Evolutionary conservation across 176 grass and related monocot genomes (phyloP).

Genomic region (Eragrostis curvula): DNA sequence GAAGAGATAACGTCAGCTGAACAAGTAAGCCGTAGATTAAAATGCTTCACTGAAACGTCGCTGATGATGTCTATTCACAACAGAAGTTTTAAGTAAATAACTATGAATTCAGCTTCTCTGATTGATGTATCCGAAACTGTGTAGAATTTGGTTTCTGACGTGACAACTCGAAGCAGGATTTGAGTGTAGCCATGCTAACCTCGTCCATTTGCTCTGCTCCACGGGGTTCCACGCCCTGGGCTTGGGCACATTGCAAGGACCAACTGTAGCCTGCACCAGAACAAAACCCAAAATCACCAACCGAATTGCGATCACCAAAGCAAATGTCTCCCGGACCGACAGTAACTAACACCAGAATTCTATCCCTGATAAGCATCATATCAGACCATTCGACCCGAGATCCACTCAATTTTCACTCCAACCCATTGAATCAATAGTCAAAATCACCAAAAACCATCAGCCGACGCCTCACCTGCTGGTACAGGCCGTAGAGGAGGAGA

Average conservation of each 20-base stretch:
- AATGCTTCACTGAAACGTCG: too few species aligned
- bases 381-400: slow-evolving; percentile 25
- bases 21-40: neutral
- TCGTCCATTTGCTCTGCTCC: slow-evolving; percentile 95
- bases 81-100: too few species aligned
- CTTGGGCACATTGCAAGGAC: slow-evolving; percentile 84
- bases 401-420: slow-evolving; percentile 40
- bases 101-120: neutral
- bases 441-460: neutral
- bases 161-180: neutral
- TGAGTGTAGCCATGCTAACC: slow-evolving; percentile 49
- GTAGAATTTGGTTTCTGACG: neutral
- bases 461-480: slow-evolving; percentile 69
- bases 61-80: neutral
- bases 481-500: slow-evolving; percentile 88
- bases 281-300: slow-evolving; percentile 16
- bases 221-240: slow-evolving; percentile 90
- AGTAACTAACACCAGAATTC: slow-evolving; percentile 20
- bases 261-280: slow-evolving; percentile 68
- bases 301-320: slow-evolving; percentile 28
- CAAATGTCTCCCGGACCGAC: slow-evolving; percentile 2
- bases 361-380: neutral
- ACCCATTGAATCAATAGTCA: slow-evolving; percentile 5
- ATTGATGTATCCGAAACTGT: neutral
- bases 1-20: neutral